Evolutionary conservation across 352 stramenopile genomes (phyloP).

Genomic region (Lagenidium sp.): DNA sequence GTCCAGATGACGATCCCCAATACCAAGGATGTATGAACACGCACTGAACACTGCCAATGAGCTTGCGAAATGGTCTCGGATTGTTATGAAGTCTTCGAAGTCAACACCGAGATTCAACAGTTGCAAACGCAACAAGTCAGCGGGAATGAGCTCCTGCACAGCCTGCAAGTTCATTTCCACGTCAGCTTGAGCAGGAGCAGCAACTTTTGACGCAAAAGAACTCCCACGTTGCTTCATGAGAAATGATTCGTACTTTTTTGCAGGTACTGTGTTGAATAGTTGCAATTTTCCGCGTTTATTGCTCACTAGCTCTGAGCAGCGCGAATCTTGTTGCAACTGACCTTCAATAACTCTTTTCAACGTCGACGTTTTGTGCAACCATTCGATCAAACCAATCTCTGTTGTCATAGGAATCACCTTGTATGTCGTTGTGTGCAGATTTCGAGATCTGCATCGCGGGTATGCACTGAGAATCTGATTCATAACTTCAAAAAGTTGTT

Average conservation of each 20-base stretch:
- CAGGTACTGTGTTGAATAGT: constrained; percentile 65
- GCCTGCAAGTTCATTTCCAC: constrained; percentile 40
- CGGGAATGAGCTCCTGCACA: constrained; percentile 60
- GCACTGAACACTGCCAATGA: constrained; percentile 82
- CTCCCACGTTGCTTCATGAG: constrained; percentile 58
- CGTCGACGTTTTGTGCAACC: constrained; percentile 65
- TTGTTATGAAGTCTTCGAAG: constrained; percentile 74
- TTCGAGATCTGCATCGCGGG: constrained; percentile 48
- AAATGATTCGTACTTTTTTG: constrained; percentile 67
- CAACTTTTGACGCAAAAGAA: constrained; percentile 66
- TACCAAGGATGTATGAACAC: constrained; percentile 85
- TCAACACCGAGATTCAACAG: constrained; percentile 57
- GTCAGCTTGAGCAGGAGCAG: constrained; percentile 32
- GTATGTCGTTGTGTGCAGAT: constrained; percentile 68
- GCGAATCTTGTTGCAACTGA: constrained; percentile 52
- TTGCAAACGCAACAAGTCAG: constrained; percentile 66
- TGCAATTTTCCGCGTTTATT: constrained; percentile 68
- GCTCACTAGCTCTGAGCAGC: constrained; percentile 41
- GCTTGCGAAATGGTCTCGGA: constrained; percentile 77
- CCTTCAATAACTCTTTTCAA: constrained; percentile 73
- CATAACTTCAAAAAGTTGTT: constrained; percentile 90
- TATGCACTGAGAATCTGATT: constrained; percentile 78
- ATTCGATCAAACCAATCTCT: constrained; percentile 81
- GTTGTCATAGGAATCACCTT: constrained; percentile 83
- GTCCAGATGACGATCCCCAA: constrained; percentile 88